Evolutionary conservation across 225 moss, liverwort and hornwort genomes (phyloP).

Genomic region (Rhytidiadelphus loreus): DNA sequence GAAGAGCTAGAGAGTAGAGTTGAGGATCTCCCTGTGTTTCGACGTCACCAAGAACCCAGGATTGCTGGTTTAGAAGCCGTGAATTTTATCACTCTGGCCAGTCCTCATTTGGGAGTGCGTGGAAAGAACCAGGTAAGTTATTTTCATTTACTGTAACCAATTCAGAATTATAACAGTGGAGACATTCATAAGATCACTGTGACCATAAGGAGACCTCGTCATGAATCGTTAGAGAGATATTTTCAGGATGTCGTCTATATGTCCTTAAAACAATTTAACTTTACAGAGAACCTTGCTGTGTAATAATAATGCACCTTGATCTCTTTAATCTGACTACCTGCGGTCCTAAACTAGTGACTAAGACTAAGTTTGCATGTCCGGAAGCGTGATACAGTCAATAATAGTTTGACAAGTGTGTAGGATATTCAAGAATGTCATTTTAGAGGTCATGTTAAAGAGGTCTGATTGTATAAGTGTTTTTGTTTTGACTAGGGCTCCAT

Average conservation of each 20-base stretch:
- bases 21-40: conserved; percentile 17
- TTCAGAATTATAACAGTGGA: not conserved
- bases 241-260: not conserved
- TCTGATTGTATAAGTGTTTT: not conserved
- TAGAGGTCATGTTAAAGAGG: not conserved
- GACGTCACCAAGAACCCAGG: conserved; percentile 18
- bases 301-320: not conserved
- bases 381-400: not conserved
- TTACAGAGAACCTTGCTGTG: not conserved
- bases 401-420: not conserved
- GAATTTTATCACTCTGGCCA: conserved; percentile 78
- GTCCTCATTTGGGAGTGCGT: conserved; percentile 92
- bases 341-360: not conserved
- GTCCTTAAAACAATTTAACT: not conserved
- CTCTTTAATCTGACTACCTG: not conserved
- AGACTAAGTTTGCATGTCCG: not conserved
- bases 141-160: not conserved
- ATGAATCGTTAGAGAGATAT: not conserved
- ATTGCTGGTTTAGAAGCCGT: conserved; percentile 81
- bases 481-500: not conserved
- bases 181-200: not conserved
- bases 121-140: conserved; percentile 66
- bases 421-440: not conserved
- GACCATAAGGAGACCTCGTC: not conserved
- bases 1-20: conserved; percentile 40